Evolutionary conservation across 2,329 filamentous ascomycete species (phyloP).

Genomic region (Grosmannia serpens): DNA sequence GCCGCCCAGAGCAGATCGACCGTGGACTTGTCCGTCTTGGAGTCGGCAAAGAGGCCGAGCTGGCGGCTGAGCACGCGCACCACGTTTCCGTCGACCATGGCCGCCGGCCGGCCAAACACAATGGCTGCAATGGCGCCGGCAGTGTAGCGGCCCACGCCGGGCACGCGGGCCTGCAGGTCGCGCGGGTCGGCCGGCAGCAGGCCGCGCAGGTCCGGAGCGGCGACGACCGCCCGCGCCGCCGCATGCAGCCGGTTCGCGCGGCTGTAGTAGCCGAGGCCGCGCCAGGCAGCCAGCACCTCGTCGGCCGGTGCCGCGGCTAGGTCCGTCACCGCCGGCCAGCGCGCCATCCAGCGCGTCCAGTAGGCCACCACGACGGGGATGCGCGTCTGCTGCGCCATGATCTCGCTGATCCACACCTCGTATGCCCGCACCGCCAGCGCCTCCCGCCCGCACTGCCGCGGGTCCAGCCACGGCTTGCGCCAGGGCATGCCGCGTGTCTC

Average conservation of each 20-base stretch:
- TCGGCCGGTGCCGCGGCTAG: conserved; percentile 41
- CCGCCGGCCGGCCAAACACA: conserved; percentile 45
- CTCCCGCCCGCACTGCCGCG: conserved; percentile 9
- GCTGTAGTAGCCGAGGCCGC: conserved; percentile 52
- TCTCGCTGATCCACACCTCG: conserved; percentile 56
- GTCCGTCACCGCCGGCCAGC: conserved; percentile 47
- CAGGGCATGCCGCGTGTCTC: conserved; percentile 42
- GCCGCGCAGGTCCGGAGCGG: conserved; percentile 28
- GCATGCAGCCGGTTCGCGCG: conserved; percentile 49
- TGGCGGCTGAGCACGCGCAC: conserved; percentile 49
- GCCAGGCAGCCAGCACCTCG: conserved; percentile 48
- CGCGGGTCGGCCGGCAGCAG: conserved; percentile 35
- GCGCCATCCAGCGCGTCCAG: conserved; percentile 49
- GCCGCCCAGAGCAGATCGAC: conserved; percentile 47
- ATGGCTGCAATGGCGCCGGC: conserved; percentile 52
- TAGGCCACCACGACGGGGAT: conserved; percentile 51
- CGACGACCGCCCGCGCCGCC: conserved; percentile 39
- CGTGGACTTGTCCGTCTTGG: conserved; percentile 41
- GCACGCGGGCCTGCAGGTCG: conserved; percentile 37
- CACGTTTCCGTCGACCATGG: conserved; percentile 56
- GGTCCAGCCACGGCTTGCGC: conserved; percentile 46
- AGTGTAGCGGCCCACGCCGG: conserved; percentile 51
- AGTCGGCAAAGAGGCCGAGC: conserved; percentile 43
- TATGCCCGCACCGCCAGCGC: conserved; percentile 44
- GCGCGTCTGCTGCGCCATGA: conserved; percentile 57